phyloP scores from a whole-genome alignment of 2,329 filamentous ascomycete species.

The Fusarium brevicatenulatum region DNA sequence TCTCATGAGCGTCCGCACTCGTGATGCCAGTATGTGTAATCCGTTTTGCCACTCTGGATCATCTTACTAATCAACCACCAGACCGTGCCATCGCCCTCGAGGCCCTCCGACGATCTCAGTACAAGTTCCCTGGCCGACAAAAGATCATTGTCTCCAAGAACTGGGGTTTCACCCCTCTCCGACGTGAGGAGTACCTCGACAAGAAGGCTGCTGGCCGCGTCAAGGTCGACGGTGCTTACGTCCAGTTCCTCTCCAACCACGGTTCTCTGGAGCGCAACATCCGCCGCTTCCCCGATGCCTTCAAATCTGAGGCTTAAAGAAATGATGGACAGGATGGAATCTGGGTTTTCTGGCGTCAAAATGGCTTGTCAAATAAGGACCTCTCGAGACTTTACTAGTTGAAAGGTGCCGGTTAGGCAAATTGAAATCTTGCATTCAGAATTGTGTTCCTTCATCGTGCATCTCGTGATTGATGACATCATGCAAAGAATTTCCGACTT shows the following conservation, averaged over 20 bases:
- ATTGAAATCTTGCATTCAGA: slow-evolving; percentile 48
- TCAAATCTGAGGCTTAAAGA: slow-evolving; percentile 69
- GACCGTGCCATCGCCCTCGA: slow-evolving; percentile 94
- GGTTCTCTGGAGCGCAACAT: slow-evolving; percentile 88
- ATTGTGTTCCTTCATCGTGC: slow-evolving; percentile 10
- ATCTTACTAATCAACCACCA: slow-evolving; percentile 51
- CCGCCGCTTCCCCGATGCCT: slow-evolving; percentile 93
- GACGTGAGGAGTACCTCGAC: slow-evolving; percentile 96
- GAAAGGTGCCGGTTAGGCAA: slow-evolving; percentile 49
- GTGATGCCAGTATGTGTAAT: slow-evolving; percentile 79
- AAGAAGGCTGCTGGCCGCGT: slow-evolving; percentile 93
- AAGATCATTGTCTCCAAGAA: slow-evolving; percentile 99
- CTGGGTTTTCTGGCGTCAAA: slow-evolving; percentile 58
- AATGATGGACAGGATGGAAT: slow-evolving; percentile 51
- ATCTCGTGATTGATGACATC: slow-evolving; percentile 6
- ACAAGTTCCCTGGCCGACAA: slow-evolving; percentile 99
- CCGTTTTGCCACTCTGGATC: slow-evolving; percentile 18
- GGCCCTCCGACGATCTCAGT: slow-evolving; percentile 98
- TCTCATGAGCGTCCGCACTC: slow-evolving; percentile 95
- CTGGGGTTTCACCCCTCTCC: slow-evolving; percentile 99
- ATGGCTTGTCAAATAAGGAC: slow-evolving; percentile 56
- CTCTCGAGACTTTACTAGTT: slow-evolving; percentile 48
- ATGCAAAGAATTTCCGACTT: not conserved
- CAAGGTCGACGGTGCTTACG: slow-evolving; percentile 98
- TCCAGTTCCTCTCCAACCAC: slow-evolving; percentile 98